Percentiles rank a stretch among this genome's conserved stretches.
Evolutionary conservation across 2,329 filamentous ascomycete species (phyloP).

Genomic region (Shiraia sp.): DNA sequence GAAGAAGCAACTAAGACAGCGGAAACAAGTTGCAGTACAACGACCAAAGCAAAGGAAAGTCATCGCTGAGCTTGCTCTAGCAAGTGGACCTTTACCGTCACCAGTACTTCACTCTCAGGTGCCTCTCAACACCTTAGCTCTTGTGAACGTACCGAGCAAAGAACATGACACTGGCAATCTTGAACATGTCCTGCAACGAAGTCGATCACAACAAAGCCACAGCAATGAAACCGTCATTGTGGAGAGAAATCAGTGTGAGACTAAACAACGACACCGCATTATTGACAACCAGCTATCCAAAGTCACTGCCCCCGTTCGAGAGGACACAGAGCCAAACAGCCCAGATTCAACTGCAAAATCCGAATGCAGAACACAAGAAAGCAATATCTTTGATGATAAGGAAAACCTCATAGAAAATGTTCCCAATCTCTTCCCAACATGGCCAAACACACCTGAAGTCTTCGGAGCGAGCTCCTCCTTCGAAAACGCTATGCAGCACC

Average conservation of each 20-base stretch:
- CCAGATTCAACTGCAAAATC: slow-evolving; percentile 1
- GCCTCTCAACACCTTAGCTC: too few species aligned
- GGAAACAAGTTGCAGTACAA: neutral
- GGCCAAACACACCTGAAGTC: neutral
- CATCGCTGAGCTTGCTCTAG: slow-evolving; percentile 7
- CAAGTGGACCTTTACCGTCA: slow-evolving; percentile 8
- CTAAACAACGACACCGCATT: neutral
- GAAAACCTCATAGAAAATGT: neutral
- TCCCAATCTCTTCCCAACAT: neutral
- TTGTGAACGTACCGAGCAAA: too few species aligned
- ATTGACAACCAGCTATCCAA: slow-evolving; percentile 10
- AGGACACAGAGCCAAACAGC: neutral
- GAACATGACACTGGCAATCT: too few species aligned
- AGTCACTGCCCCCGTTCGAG: slow-evolving; percentile 11
- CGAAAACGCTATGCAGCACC: slow-evolving; percentile 8
- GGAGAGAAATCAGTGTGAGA: neutral
- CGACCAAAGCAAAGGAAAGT: neutral
- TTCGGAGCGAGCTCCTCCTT: slow-evolving; percentile 4
- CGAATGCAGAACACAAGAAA: slow-evolving; percentile 1
- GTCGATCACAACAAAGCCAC: too few species aligned
- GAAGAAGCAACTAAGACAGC: neutral
- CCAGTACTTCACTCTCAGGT: neutral
- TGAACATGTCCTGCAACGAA: too few species aligned
- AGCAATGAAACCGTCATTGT: too few species aligned
- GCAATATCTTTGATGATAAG: neutral